These are phyloP conservation scores for Nitzschia sp. DNA, from an alignment of 108 stramenopile species.

Conservation along the genomic window DNA sequence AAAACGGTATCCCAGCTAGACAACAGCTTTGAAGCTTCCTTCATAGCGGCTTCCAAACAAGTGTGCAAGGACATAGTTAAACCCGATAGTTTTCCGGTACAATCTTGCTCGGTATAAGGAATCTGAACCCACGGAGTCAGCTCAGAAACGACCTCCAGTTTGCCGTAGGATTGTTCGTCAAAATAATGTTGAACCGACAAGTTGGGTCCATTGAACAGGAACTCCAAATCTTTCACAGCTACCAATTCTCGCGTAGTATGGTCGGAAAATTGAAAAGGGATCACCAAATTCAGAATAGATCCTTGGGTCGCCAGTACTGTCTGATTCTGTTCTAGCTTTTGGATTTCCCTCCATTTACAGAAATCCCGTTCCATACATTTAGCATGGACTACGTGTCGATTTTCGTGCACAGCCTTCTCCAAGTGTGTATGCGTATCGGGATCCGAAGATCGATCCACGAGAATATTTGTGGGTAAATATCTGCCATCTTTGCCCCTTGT, in stretches of 20 bases:
- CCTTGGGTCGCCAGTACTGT: not conserved
- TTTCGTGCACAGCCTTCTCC: not conserved
- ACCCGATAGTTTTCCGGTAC: constrained; percentile 18
- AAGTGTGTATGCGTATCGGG: constrained; percentile 3
- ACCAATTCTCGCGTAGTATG: constrained; percentile 11
- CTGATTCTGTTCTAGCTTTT: not conserved
- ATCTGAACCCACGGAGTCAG: constrained; percentile 20
- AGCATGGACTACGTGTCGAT: constrained; percentile 6
- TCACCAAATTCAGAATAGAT: constrained; percentile 19
- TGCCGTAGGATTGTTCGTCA: constrained; percentile 26
- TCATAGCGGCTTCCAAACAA: constrained; percentile 24
- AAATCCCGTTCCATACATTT: constrained; percentile 20
- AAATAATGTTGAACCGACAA: constrained; percentile 24
- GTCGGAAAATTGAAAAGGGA: constrained; percentile 25
- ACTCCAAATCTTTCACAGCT: constrained; percentile 15
- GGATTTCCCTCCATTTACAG: constrained; percentile 8
- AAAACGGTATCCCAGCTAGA: not conserved
- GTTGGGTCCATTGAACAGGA: constrained; percentile 14
- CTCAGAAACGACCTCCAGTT: constrained; percentile 14
- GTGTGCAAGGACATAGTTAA: constrained; percentile 4
- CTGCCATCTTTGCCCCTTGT: constrained; percentile 12
- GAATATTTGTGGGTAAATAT: constrained; percentile 13
- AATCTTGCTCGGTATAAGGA: constrained; percentile 24
- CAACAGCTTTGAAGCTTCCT: not conserved
- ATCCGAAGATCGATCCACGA: not conserved